These are phyloP conservation scores for Akanthomyces lecanii DNA, from an alignment of 2,329 filamentous ascomycete genomes.

Conservation along the genomic window DNA sequence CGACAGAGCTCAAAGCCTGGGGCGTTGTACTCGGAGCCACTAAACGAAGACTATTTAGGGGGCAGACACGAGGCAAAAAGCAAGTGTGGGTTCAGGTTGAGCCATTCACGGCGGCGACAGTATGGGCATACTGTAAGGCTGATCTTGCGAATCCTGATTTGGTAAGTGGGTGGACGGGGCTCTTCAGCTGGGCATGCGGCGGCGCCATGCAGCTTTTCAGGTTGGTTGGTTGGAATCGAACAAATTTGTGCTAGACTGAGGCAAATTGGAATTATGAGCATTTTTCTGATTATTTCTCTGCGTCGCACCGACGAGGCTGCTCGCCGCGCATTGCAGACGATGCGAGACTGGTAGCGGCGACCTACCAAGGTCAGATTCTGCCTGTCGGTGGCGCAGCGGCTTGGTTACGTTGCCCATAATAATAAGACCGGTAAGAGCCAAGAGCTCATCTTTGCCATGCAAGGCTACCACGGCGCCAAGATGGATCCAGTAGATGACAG, in stretches of 20 bases:
- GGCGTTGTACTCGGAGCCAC: background rate
- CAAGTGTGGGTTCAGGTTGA: background rate
- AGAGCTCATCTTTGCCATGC: background rate
- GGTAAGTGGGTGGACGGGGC: constrained; percentile 6
- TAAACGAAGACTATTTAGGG: background rate
- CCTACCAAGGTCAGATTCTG: background rate
- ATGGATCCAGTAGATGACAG: background rate
- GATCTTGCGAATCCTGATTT: constrained; percentile 8
- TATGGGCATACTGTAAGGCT: constrained; percentile 17
- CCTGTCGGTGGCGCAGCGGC: constrained; percentile 9
- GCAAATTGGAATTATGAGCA: background rate
- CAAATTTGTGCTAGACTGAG: background rate
- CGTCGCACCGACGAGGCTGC: background rate
- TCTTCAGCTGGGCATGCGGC: constrained; percentile 9
- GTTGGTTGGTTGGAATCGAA: background rate
- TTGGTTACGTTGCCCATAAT: constrained; percentile 7
- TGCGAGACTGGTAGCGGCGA: background rate
- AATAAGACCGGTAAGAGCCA: background rate
- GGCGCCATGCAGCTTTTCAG: background rate
- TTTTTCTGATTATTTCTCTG: background rate
- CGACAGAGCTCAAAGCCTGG: background rate
- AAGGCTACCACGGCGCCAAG: constrained; percentile 11
- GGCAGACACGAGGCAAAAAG: constrained; percentile 11
- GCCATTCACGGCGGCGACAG: background rate
- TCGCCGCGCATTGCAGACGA: background rate